These are phyloP conservation scores for Yamadazyma buinensis DNA, from an alignment of 1,139 yeast genomes.

Conservation along the genomic window DNA sequence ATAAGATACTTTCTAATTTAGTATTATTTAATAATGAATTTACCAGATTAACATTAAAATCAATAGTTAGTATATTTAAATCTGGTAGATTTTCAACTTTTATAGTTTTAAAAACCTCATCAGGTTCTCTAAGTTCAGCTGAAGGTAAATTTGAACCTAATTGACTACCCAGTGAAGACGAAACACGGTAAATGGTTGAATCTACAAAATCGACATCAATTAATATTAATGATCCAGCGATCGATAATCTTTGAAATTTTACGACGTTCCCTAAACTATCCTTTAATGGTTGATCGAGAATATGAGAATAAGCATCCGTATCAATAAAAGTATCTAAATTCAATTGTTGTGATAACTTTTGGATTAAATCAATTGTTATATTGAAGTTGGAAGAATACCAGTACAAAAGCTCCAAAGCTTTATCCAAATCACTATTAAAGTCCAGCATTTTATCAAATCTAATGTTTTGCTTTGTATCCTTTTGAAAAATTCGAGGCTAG, in stretches of 20 bases:
- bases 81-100: conserved; percentile 8
- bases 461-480: neutral
- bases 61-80: conserved; percentile 11
- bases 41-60: conserved; percentile 10
- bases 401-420: conserved; percentile 29
- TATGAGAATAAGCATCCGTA: conserved; percentile 30
- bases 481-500: neutral
- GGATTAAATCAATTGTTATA: conserved; percentile 37
- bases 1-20: conserved; percentile 23
- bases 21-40: conserved; percentile 14
- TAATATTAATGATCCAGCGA: conserved; percentile 41
- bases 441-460: conserved; percentile 10
- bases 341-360: conserved; percentile 39
- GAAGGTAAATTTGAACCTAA: conserved; percentile 2
- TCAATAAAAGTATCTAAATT: conserved; percentile 44
- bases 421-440: conserved; percentile 22
- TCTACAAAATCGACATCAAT: conserved; percentile 40
- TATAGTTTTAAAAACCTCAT: conserved; percentile 1
- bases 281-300: conserved; percentile 16
- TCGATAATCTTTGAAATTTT: conserved; percentile 30
- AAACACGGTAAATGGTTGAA: conserved; percentile 25
- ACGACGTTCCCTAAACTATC: conserved; percentile 12
- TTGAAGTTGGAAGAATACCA: conserved; percentile 29
- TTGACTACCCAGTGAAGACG: conserved; percentile 37
- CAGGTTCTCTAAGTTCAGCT: neutral